Evolutionary conservation across 2,329 filamentous ascomycete species (phyloP), one percentile per base, ranked within the genome.

Genomic region (Colletotrichum sidae): DNA sequence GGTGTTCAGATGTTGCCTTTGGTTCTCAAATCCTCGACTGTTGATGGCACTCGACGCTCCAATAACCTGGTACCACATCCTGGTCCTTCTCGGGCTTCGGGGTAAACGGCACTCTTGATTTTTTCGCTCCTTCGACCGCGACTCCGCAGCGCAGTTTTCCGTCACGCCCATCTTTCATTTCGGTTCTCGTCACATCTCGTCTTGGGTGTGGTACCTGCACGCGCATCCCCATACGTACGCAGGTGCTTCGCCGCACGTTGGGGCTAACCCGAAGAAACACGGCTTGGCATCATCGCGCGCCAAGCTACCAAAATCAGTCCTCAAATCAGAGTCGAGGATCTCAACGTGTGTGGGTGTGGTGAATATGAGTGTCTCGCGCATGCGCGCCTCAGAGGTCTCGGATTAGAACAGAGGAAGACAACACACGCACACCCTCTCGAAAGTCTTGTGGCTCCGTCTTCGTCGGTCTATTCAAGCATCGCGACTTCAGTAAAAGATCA

Each of bases 141-240:
- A 54, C 55, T 44, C 56, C 52, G 41, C 51, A 60, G 54, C 57
- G 58, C 62, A 53, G 55, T 63, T 57, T 58, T 67, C 53, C 54
- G 39, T 53, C 25, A 25, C 25, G 25, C 25, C 25, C 25, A 25
- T 35, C 49, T 52, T 17, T 51, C 35, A 52, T 46, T 56, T 11
- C 45, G 47, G 37, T 49, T 52, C 45, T 45, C 49, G n/a, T 12
- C 47, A 35, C 38, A 42, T 17, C 25, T 25, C 10, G 39, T 35
- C 38, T 13, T 15, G 25, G 45, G 50, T 51, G 62, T 61, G 62
- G 38, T 57, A 54, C 57, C 54, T 17, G 35, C 44, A 56, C 44
- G 8, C 42, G 11, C 35, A 9, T 39, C 9, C 11, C 42, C 35
- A 46, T 47, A 50, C 44, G 38, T 62, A 12, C 52, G 55, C 55